phyloP scores from a whole-genome alignment of 345 rosid genomes.

The Physaria fendleri region DNA sequence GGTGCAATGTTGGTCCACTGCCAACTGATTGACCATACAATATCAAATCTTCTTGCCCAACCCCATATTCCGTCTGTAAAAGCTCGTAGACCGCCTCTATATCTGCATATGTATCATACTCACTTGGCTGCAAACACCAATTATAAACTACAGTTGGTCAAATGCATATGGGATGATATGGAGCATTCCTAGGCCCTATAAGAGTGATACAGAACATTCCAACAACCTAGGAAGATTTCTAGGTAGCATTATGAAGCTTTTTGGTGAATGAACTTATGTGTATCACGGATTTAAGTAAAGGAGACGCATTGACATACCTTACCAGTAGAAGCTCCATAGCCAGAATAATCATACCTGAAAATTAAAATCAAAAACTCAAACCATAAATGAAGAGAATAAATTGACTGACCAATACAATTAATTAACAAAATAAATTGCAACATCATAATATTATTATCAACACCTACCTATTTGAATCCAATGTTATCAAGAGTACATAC shows the following conservation, averaged over 20 bases:
- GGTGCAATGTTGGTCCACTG: constrained; percentile 92
- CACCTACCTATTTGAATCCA: constrained; percentile 14
- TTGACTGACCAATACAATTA: neutral
- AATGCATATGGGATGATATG: neutral
- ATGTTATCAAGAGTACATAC: constrained; percentile 17
- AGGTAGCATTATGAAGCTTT: neutral
- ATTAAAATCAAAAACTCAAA: neutral
- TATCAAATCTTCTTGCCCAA: constrained; percentile 83
- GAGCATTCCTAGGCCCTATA: neutral
- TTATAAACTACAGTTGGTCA: neutral
- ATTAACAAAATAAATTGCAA: neutral
- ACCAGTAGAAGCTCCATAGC: constrained; percentile 95
- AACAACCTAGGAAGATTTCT: constrained; percentile 4
- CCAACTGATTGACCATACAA: constrained; percentile 98
- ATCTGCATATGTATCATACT: constrained; percentile 86
- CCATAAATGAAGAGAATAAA: neutral
- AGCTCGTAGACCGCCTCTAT: constrained; percentile 93
- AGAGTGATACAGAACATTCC: neutral
- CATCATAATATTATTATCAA: neutral
- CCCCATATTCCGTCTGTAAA: constrained; percentile 88
- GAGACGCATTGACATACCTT: constrained; percentile 52
- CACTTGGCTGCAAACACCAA: constrained; percentile 67
- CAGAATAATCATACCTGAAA: constrained; percentile 95
- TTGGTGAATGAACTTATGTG: neutral
- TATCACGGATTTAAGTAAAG: neutral